Base-by-base conservation (phyloP, 2,329 filamentous ascomycete species). In the Pseudogymnoascus sp. region DNA sequence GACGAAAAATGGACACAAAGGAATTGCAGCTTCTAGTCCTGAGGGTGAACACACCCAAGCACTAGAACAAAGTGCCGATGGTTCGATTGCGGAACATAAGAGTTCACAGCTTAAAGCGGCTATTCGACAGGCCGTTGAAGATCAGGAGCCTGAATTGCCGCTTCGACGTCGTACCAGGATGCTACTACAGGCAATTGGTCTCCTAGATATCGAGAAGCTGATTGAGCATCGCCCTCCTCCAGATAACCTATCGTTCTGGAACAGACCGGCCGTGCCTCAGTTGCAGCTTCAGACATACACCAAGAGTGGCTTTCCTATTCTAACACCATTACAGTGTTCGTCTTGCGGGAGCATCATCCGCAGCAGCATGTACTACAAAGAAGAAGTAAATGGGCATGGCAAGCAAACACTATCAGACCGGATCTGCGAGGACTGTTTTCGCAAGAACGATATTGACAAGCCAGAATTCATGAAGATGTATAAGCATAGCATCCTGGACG, bases 201-300 rank as follows among this genome's bases (percentile, higher is more conserved):
- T 74, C 18, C 67, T 75, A 1, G 74, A 76, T 43, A 71, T 75
- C 25, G 74, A 75, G 61, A 74, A 75, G n/a, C 43, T 74, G 1
- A 69, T 75, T 15, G 72, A 76, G 64, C 66, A 75, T 61, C 67
- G 70, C 8, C 67, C 70, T 6, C 64, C 68, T 20, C 36, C 67
- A 2, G 61, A 65, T 12, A 62, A 63, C 22, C 39, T 65, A 1
- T 62, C 61, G 0, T 68, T 71, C 50, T 68, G 66, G 66, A 71
- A 68, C 43, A 62, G 68, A 11, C 67, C 66, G 9, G 62, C 61
- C 0, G 61, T 68, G 15, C 68, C 70, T 2, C 68, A 70, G 50
- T 47, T 66, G 57, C 22, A 57, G 15, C 41, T 57, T 37, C 38
- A 60, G 15, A 22, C 30, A 33, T 47, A 60, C 39, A 5, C 15